Conservation (phyloP, 306 rosid genomes). For the Fragaria iinumae region DNA sequence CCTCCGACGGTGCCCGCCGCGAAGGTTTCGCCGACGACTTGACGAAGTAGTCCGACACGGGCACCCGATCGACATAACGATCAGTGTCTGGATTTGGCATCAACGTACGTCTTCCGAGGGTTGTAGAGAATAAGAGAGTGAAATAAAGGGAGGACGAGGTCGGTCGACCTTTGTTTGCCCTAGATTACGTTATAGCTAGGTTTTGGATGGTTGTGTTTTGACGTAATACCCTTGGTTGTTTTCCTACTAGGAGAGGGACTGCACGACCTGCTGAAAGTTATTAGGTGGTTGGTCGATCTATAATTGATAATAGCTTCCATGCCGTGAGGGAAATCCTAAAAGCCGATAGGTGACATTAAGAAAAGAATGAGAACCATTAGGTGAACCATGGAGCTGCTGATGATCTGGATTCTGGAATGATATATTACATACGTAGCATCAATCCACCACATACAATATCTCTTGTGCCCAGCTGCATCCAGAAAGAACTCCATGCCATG, state of each 20-base stretch:
- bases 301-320: background rate
- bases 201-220: background rate
- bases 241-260: too few species aligned
- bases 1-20: constrained; percentile 98
- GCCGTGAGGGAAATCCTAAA: background rate
- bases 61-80: too few species aligned
- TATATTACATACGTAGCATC: background rate
- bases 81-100: constrained; percentile 80
- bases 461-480: background rate
- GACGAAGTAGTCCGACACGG: too few species aligned
- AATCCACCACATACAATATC: background rate
- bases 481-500: background rate
- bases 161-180: background rate
- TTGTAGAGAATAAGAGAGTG: background rate
- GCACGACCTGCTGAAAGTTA: too few species aligned
- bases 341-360: background rate
- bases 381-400: background rate
- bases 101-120: too few species aligned
- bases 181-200: background rate
- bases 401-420: background rate
- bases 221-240: background rate
- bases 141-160: background rate
- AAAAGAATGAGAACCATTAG: background rate
- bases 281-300: too few species aligned
- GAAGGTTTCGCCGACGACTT: constrained; percentile 68